Base-by-base conservation (phyloP, 2,329 filamentous ascomycete genomes). In the Aspergillus tanneri region DNA sequence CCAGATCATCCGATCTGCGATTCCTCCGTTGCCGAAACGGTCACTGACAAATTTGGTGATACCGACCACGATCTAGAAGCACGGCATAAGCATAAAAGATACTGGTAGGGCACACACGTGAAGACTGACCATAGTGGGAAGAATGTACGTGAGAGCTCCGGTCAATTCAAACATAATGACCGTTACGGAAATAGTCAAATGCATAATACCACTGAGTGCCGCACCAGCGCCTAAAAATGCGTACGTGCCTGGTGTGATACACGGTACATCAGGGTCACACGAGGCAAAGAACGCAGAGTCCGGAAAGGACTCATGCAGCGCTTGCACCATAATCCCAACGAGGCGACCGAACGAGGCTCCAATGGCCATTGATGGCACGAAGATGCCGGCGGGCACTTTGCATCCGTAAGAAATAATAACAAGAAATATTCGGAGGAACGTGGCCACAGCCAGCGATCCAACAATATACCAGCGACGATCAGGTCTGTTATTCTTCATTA, bases 131-230 rank as follows among this genome's bases (percentile, higher is more conserved):
- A 99, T 99, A 11, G 92, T 97, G 0, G 93, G 93, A 22, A 99
- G 75, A 56, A 99, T 97, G 65, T 99, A 99, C 2, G 91, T 96
- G 51, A 97, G 75, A 5, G 93, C 93, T n/a, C 93, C 93, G 0
- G 93, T 99, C 40, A 99, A 80, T 71, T 99, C 93, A 64, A 97
- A 97, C 93, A 99, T 97, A 69, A 99, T 99, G 62, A 99, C 93
- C 2, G 96, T 92, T 8, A 99, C 90, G 0, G 91, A 95, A 12
- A 99, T 85, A 0, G 92, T 96, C 54, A 99, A 88, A 69, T 97
- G 93, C 92, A 97, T 99, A 64, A 97, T 96, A 8, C 93, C 93
- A 67, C 88, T 92, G 19, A 99, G 77, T 0, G 93, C 89, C 2
- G 93, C 92, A 0, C 85, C 93, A 4, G 93, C 93, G 34, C 93